A percentile compares a stretch with the other conserved stretches of the same genome.
Conservation (phyloP, 129 eudicot genomes). For the Ambrosia trifida region DNA sequence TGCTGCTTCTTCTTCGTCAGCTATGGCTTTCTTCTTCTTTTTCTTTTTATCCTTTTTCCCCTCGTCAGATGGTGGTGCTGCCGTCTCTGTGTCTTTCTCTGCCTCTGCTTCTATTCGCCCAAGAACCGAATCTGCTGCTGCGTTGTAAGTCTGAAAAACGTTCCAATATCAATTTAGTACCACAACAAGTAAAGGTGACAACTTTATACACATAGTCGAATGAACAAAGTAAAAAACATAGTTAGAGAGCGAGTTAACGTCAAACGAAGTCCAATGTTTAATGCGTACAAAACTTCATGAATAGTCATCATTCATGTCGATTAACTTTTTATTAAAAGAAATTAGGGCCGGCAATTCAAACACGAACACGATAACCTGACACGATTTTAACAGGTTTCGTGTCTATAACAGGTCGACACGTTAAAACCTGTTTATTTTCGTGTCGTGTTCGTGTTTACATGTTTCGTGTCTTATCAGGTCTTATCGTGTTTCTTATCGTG, state of each 20-base stretch:
- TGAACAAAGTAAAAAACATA: not conserved
- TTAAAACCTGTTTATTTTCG: too few relatives aligned
- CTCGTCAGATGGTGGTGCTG: constrained; percentile 30
- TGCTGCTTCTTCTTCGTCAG: constrained; percentile 27
- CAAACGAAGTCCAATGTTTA: too few relatives aligned
- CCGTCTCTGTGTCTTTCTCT: constrained; percentile 30
- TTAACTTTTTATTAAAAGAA: not conserved
- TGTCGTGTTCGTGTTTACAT: too few relatives aligned
- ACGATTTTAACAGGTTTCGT: too few relatives aligned
- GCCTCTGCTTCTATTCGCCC: constrained; percentile 58
- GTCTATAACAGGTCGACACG: too few relatives aligned
- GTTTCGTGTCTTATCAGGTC: too few relatives aligned
- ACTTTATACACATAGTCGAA: not conserved
- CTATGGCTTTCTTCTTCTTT: constrained; percentile 46
- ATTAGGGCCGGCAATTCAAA: too few relatives aligned
- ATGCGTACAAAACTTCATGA: too few relatives aligned
- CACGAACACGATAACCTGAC: too few relatives aligned
- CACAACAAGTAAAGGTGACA: not conserved
- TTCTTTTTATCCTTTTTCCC: constrained; percentile 54
- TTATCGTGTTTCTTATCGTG: too few relatives aligned
- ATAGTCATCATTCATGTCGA: not conserved
- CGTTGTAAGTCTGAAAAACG: constrained; percentile 65
- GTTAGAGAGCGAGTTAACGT: not conserved
- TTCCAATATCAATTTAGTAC: not conserved
- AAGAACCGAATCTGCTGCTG: constrained; percentile 75